A percentile compares a stretch with the other conserved stretches of the same genome.
phyloP scores from a whole-genome alignment of 2,329 filamentous ascomycete species.

The Colletotrichum theobromicola region DNA sequence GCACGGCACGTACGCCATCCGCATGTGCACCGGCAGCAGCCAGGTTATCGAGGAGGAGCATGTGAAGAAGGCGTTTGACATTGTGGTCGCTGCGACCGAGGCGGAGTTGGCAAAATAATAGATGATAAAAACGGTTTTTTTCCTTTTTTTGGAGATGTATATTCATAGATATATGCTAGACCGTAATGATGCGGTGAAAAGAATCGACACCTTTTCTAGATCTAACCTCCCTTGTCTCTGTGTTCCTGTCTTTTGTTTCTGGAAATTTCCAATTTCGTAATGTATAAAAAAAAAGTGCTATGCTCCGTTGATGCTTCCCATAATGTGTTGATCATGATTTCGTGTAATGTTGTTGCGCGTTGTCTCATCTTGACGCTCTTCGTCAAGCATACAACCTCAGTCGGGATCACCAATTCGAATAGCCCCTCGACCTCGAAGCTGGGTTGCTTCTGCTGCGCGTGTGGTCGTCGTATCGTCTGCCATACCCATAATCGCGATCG shows the following conservation, averaged over 20 bases:
- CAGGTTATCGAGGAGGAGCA: slow-evolving; percentile 73
- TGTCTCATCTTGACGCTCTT: neutral
- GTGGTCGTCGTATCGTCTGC: neutral
- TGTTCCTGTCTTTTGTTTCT: neutral
- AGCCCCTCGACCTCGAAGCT: neutral
- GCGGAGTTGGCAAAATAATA: slow-evolving; percentile 44
- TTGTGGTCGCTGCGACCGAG: slow-evolving; percentile 70
- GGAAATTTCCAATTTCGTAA: neutral
- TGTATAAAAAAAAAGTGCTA: neutral
- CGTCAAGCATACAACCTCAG: neutral
- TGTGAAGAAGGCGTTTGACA: slow-evolving; percentile 74
- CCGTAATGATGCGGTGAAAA: neutral
- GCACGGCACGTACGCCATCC: slow-evolving; percentile 76
- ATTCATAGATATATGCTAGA: neutral
- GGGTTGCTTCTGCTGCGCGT: slow-evolving; percentile 16
- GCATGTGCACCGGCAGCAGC: slow-evolving; percentile 77
- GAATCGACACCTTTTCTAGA: neutral
- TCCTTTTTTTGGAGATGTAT: neutral
- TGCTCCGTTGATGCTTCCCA: neutral
- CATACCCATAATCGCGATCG: slow-evolving; percentile 6
- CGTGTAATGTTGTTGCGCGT: neutral
- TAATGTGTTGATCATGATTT: neutral
- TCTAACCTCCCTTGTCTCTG: neutral
- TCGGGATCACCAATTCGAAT: neutral
- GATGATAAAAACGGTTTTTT: neutral